Conservation (phyloP, 1,284 basidiomycete genomes). For the Apiotrichum laibachii region DNA sequence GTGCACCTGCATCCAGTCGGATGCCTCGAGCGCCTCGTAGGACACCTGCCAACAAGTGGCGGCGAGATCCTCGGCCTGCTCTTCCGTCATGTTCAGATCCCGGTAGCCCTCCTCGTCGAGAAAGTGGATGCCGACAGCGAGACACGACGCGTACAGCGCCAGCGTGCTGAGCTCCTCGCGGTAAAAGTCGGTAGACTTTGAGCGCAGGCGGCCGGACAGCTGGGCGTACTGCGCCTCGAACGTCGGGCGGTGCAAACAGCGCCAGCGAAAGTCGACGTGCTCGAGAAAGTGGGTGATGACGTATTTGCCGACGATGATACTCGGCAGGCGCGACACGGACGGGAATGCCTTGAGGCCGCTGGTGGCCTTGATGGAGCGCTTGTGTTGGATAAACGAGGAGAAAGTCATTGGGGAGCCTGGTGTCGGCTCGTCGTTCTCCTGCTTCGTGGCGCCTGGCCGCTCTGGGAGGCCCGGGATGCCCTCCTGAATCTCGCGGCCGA, state of each 20-base stretch:
- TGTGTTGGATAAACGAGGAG: conserved; percentile 20
- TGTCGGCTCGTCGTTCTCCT: conserved; percentile 13
- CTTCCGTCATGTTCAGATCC: conserved; percentile 31
- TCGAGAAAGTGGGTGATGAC: conserved; percentile 21
- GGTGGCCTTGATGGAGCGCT: conserved; percentile 11
- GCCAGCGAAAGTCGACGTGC: conserved; percentile 24
- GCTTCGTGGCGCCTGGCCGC: background rate
- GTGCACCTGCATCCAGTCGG: conserved; percentile 34
- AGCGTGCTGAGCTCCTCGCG: conserved; percentile 24
- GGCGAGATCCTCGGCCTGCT: conserved; percentile 32
- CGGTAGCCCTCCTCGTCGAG: conserved; percentile 26
- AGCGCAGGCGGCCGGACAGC: conserved; percentile 18
- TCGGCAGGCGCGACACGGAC: conserved; percentile 8
- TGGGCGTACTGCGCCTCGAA: conserved; percentile 23
- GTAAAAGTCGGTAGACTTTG: conserved; percentile 15
- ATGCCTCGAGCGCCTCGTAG: conserved; percentile 26
- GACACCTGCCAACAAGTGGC: conserved; percentile 29
- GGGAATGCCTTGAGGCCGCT: conserved; percentile 18
- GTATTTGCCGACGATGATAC: conserved; percentile 22
- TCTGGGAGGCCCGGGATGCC: background rate
- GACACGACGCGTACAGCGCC: conserved; percentile 25
- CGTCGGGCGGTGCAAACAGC: conserved; percentile 26
- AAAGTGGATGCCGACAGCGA: conserved; percentile 28
- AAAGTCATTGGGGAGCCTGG: conserved; percentile 21
- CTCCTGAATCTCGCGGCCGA: conserved; percentile 18